Conservation (phyloP, 768 basidiomycete genomes). For the Lactarius trivialis region DNA sequence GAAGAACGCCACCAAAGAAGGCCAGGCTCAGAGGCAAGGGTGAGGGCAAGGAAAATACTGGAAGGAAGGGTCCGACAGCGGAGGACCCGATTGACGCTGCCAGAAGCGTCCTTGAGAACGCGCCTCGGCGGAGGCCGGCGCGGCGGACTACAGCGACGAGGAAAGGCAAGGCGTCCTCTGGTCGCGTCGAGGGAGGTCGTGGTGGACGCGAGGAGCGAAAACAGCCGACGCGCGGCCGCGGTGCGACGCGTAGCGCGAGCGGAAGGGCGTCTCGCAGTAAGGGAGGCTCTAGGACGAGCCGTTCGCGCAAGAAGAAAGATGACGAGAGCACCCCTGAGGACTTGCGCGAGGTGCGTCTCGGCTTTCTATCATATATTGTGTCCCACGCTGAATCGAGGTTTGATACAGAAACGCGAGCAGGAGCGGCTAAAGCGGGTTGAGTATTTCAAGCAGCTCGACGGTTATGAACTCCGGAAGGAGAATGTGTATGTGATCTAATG, state of each 20-base stretch:
- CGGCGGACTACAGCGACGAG: not conserved
- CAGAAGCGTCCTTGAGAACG: constrained; percentile 12
- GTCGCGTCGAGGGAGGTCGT: not conserved
- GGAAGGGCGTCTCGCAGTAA: not conserved
- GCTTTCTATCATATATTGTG: not conserved
- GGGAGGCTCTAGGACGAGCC: constrained; percentile 3
- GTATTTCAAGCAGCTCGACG: constrained; percentile 24
- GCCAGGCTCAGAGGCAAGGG: constrained; percentile 21
- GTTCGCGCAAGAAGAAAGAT: constrained; percentile 15
- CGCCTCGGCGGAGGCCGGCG: constrained; percentile 3
- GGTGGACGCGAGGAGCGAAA: not conserved
- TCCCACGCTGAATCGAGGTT: not conserved
- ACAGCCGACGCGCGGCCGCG: not conserved
- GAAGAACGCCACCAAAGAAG: constrained; percentile 33
- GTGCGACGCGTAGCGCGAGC: not conserved
- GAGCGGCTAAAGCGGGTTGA: constrained; percentile 19
- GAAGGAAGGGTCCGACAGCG: constrained; percentile 31
- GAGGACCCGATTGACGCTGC: constrained; percentile 13
- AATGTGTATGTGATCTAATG: constrained; percentile 23
- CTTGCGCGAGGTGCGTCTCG: constrained; percentile 18
- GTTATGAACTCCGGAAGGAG: constrained; percentile 20
- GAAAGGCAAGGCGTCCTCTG: not conserved
- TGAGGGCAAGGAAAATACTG: constrained; percentile 25
- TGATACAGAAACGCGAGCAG: constrained; percentile 14
- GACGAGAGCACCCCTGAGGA: constrained; percentile 24